A percentile compares a stretch with the other conserved stretches of the same genome.
phyloP scores from a whole-genome alignment of 2,329 filamentous ascomycete genomes.

The Pleoardoris graminearum region DNA sequence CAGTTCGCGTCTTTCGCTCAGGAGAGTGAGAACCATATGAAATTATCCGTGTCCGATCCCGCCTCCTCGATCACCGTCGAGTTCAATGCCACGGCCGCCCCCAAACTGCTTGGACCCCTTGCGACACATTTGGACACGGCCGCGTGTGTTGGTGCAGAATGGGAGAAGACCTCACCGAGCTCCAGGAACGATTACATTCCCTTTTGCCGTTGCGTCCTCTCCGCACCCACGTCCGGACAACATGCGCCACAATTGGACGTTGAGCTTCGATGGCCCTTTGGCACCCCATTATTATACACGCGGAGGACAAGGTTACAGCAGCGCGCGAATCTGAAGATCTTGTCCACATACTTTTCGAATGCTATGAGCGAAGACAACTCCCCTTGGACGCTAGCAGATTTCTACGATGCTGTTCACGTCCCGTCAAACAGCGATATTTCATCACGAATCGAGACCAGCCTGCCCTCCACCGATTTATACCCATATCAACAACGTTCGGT shows the following conservation, averaged over 20 bases:
- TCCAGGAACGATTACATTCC: conserved; percentile 22
- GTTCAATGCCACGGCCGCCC: conserved; percentile 23
- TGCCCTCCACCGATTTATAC: conserved; percentile 57
- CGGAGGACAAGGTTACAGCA: conserved; percentile 17
- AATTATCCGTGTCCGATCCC: conserved; percentile 23
- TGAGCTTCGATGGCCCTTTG: conserved; percentile 37
- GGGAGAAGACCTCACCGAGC: conserved; percentile 14
- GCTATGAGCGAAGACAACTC: conserved; percentile 13
- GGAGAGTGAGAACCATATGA: conserved; percentile 15
- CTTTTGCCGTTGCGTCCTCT: conserved; percentile 32
- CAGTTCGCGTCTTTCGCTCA: conserved; percentile 28
- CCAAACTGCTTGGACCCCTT: conserved; percentile 22
- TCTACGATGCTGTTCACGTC: conserved; percentile 71
- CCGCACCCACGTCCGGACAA: conserved; percentile 6
- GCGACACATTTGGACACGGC: conserved; percentile 26
- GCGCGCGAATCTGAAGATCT: conserved; percentile 31
- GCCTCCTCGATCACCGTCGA: conserved; percentile 18
- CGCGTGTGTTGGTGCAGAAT: conserved; percentile 24
- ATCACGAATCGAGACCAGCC: conserved; percentile 31
- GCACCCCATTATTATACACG: conserved; percentile 32
- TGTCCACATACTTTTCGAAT: conserved; percentile 29
- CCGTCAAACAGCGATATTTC: conserved; percentile 49
- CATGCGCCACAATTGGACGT: conserved; percentile 22
- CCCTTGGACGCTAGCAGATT: conserved; percentile 58
- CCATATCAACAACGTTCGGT: conserved; percentile 74